Evolutionary conservation across 371 early-diverging fungal genomes (phyloP), one percentile per base, ranked within the genome.

Genomic region (Umbelopsis sp.): DNA sequence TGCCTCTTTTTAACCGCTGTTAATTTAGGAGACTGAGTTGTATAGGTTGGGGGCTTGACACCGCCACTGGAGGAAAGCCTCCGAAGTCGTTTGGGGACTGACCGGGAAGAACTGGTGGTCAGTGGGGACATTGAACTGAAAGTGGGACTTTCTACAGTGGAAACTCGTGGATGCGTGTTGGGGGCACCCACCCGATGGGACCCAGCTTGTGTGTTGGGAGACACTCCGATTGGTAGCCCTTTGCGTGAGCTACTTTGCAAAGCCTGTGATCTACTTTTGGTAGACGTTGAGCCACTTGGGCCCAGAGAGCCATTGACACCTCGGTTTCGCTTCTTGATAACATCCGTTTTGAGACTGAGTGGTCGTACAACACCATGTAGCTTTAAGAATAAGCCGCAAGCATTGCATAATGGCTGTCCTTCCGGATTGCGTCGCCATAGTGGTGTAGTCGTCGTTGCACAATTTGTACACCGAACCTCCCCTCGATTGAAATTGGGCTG

Each of bases 321-420:
- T 37, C 76, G 50, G 35, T 76, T 76, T 41, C 76, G 68, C n/a
- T 72, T 76, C 63, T 76, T 76, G 50, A 76, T 76, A 14, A 74
- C 68, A 52, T 74, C 72, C 16, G 74, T 72, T 70, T 76, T 76
- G n/a, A 76, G 41, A 50, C 74, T 74, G 24, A 76, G 67, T 10
- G 76, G 76, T 37, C 76, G 44, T 2, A 76, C 72, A 4, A 76
- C 74, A 18, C 76, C 76, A 67, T 76, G 76, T 14, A 76, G 46
- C 52, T 76, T 76, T 7, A 74, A 64, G 25, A 76, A 76, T 10
- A 76, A 52, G 3, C 76, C 76, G 48, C 76, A 76, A 20, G 76
- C 76, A 65, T 76, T 76, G 32, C 76, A 76, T 11, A 76, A 64
- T 24, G 72, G 70, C 24, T 71, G 66, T 18, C 76, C 76, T 4